Conservation (phyloP, 2,329 filamentous ascomycete genomes). For the Ophiostoma australiae region DNA sequence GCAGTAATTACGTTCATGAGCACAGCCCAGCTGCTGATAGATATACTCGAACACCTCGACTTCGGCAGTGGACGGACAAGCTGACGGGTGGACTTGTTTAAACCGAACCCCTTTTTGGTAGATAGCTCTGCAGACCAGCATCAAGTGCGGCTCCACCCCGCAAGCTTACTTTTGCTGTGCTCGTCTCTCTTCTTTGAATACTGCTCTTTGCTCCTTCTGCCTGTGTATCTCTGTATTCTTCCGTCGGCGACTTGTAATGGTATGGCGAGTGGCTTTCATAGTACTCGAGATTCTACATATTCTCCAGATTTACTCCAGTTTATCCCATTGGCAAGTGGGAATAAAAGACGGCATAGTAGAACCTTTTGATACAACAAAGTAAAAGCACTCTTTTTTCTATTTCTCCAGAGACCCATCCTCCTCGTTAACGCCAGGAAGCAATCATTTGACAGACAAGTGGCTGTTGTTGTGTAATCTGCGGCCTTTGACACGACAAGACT, state of each 20-base stretch:
- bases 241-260: not conserved
- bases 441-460: constrained; percentile 12
- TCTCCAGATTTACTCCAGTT: constrained; percentile 10
- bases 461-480: not conserved
- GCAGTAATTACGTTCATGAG: not conserved
- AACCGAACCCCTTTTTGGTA: constrained; percentile 9
- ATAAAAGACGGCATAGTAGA: not conserved
- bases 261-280: not conserved
- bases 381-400: not conserved
- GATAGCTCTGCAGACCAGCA: not conserved
- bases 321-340: constrained; percentile 4
- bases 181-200: not conserved
- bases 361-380: not conserved
- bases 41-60: not conserved
- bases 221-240: constrained; percentile 4
- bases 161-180: not conserved
- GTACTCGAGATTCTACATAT: not conserved
- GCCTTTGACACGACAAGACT: not conserved
- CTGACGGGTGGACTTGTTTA: constrained; percentile 21
- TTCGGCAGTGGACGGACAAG: not conserved
- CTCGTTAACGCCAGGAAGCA: not conserved
- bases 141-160: not conserved
- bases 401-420: not conserved
- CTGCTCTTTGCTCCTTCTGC: not conserved
- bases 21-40: not conserved